A percentile compares a stretch with the other conserved stretches of the same genome.
These are phyloP conservation scores for Calendula officinalis DNA, from an alignment of 129 eudicot genomes.

Conservation along the genomic window DNA sequence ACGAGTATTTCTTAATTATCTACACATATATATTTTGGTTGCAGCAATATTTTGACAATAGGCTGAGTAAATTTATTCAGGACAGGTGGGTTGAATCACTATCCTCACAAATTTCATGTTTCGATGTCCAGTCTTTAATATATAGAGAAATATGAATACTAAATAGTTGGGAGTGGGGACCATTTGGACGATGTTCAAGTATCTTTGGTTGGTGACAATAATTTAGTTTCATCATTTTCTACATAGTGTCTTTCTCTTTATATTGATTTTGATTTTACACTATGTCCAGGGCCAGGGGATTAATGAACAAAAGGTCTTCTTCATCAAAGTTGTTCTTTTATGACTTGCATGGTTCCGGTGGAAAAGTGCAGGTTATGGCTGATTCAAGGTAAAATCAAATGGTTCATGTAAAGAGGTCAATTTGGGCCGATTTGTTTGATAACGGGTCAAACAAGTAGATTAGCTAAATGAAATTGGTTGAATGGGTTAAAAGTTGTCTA, in stretches of 20 bases:
- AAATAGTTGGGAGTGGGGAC: constrained; percentile 43
- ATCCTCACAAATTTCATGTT: constrained; percentile 80
- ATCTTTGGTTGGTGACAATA: constrained; percentile 61
- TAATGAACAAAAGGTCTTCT: constrained; percentile 84
- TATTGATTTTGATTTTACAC: constrained; percentile 6
- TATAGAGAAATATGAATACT: constrained; percentile 50
- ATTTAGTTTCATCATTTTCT: not conserved
- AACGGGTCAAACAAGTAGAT: not conserved
- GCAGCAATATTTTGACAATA: constrained; percentile 90
- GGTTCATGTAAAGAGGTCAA: too few relatives aligned
- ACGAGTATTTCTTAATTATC: not conserved
- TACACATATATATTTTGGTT: constrained; percentile 9
- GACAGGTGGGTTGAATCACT: constrained; percentile 69
- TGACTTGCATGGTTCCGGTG: constrained; percentile 83
- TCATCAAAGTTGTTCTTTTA: constrained; percentile 81
- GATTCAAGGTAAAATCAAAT: constrained; percentile 65
- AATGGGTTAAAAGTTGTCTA: too few relatives aligned
- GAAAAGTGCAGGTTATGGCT: constrained; percentile 89
- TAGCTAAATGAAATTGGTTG: too few relatives aligned
- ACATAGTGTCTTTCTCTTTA: not conserved
- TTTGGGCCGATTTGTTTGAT: not conserved
- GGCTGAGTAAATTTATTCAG: constrained; percentile 65
- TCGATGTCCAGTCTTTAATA: constrained; percentile 54
- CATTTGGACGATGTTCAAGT: constrained; percentile 71
- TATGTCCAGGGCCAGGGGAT: constrained; percentile 42